Evolutionary conservation across 106 monocot genomes (phyloP), one percentile per base, ranked within the genome.

Genomic region (Amphibolis antarctica): DNA sequence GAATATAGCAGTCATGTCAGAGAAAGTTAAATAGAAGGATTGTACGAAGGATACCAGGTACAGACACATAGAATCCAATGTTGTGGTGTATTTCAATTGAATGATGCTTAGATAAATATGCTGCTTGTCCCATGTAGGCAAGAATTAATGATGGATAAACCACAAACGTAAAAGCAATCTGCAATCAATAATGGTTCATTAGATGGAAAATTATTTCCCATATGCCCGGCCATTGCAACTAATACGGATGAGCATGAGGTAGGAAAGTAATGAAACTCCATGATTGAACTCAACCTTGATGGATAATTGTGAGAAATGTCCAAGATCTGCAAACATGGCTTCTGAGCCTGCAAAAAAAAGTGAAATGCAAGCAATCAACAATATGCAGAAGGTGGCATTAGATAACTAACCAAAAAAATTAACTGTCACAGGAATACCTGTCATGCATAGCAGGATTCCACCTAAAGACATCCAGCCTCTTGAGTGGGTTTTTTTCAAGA

Each of bases 291-390:
- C 13, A 49, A 90, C 96, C 86, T 88, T 71, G 74, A 99, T 99
- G 23, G 98, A 99, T 66, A 80, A 59, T 68, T 85, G 85, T 28
- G 82, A 85, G 65, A 99, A 99, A 75, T 99, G 98, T 1, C 98
- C 98, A 42, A 99, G 76, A 79, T 91, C 98, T 51, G 98, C 91
- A 85, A 83, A 99, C 98, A 99, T 99, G 63, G 98, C 98, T 83
- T 99, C 98, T 28, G 91, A 91, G 25, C 98, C 96, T 98, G 72
- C 9, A 65, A 76, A 23, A 23, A 17, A 22, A 31, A 43, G 15
- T n/a, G n/a, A n/a, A 46, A 20, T 0, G n/a, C 9, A 36, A 6
- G 68, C 46, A 28, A 29, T 31, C 5, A 36, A 51, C 12, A 26
- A 56, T 47, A 9, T 29, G 15, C 28, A 24, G 1, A 15, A 22